Conservation (phyloP, 129 eudicot species). For the Calendula officinalis region DNA sequence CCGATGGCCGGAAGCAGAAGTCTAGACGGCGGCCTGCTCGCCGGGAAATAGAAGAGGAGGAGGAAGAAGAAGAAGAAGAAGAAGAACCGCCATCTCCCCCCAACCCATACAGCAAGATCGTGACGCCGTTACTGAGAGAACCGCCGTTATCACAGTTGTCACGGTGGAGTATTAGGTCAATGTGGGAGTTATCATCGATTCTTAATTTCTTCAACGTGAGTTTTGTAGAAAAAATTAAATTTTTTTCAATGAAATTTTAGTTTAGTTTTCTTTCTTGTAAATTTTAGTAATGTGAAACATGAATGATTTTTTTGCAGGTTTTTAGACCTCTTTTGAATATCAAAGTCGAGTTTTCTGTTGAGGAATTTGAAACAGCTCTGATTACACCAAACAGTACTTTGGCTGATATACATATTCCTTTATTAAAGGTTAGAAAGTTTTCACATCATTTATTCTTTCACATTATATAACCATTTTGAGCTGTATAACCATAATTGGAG, state of each 20-base stretch:
- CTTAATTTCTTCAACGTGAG: conserved; percentile 90
- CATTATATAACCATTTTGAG: not conserved
- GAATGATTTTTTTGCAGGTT: conserved; percentile 49
- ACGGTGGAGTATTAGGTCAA: conserved; percentile 82
- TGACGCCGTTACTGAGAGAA: conserved; percentile 62
- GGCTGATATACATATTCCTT: conserved; percentile 78
- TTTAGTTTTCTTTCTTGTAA: conserved; percentile 14
- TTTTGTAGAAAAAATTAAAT: not conserved
- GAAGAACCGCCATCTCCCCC: conserved; percentile 40
- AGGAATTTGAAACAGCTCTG: conserved; percentile 95
- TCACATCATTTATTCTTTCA: not conserved
- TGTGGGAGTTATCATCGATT: conserved; percentile 91
- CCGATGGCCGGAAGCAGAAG: conserved; percentile 48
- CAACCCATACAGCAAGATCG: conserved; percentile 49
- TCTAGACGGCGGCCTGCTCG: conserved; percentile 36
- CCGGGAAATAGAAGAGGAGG: conserved; percentile 23
- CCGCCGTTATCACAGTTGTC: conserved; percentile 72
- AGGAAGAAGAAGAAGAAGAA: conserved; percentile 37
- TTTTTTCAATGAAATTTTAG: not conserved
- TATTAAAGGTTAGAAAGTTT: conserved; percentile 65
- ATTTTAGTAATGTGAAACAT: not conserved
- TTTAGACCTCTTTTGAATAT: conserved; percentile 91
- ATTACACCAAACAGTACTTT: conserved; percentile 72
- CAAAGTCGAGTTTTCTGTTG: conserved; percentile 72
- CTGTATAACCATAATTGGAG: not conserved